phyloP scores from a whole-genome alignment of 208 protist species.

The Trypanosoma grayi region DNA sequence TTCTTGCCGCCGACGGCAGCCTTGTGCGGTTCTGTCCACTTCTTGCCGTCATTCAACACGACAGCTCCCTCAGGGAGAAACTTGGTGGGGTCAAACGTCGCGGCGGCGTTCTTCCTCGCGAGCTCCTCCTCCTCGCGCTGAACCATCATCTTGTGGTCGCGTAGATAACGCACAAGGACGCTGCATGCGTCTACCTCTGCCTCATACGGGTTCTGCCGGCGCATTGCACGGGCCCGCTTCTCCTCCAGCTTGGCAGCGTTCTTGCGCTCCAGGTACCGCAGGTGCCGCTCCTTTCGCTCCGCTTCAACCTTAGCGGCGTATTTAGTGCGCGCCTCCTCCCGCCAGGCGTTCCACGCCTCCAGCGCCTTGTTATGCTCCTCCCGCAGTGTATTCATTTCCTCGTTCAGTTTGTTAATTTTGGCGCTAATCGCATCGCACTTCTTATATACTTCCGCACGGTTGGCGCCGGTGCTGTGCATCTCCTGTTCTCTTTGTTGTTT shows the following conservation, averaged over 20 bases:
- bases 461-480: constrained; percentile 28
- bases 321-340: constrained; percentile 49
- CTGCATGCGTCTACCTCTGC: constrained; percentile 56
- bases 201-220: constrained; percentile 63
- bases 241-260: constrained; percentile 58
- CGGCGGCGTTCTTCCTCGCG: constrained; percentile 40
- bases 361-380: constrained; percentile 39
- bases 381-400: constrained; percentile 46
- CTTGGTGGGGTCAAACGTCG: constrained; percentile 57
- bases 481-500: constrained; percentile 58
- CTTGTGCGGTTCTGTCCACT: constrained; percentile 30
- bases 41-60: constrained; percentile 72
- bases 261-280: constrained; percentile 38
- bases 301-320: constrained; percentile 60
- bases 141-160: constrained; percentile 65
- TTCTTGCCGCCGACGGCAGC: constrained; percentile 24
- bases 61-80: constrained; percentile 58
- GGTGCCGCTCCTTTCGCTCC: constrained; percentile 52
- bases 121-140: constrained; percentile 57
- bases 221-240: constrained; percentile 45
- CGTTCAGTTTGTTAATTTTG: constrained; percentile 37
- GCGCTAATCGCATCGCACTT: constrained; percentile 48
- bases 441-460: constrained; percentile 50
- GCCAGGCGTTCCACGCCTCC: constrained; percentile 63
- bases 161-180: constrained; percentile 58